Conservation (phyloP, 768 basidiomycete genomes). For the Daedalea quercina region DNA sequence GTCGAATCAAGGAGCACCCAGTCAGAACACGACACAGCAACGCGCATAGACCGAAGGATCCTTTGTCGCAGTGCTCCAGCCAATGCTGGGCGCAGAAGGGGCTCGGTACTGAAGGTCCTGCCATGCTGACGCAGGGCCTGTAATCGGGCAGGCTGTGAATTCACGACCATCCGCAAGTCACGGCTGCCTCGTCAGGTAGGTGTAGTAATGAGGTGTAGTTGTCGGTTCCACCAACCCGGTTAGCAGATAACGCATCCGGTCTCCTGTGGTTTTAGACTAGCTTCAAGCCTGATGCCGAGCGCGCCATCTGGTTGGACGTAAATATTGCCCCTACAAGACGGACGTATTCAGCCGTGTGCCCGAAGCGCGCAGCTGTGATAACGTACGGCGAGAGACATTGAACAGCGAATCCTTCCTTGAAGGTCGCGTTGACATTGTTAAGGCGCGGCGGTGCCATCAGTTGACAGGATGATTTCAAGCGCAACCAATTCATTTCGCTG, state of each 20-base stretch:
- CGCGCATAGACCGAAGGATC: too few species aligned
- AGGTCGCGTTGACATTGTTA: slow-evolving; percentile 29
- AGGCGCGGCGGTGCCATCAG: slow-evolving; percentile 17
- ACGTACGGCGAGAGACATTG: slow-evolving; percentile 48
- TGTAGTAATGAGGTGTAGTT: too few species aligned
- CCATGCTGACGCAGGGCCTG: too few species aligned
- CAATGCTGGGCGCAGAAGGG: too few species aligned
- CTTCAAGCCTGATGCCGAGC: slow-evolving; percentile 16
- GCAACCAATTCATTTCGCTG: slow-evolving; percentile 26
- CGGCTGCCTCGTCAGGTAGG: too few species aligned
- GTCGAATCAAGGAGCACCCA: too few species aligned
- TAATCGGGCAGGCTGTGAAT: too few species aligned
- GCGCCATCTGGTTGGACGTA: slow-evolving; percentile 17
- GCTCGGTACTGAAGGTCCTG: too few species aligned
- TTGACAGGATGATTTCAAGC: slow-evolving; percentile 30
- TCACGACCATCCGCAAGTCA: too few species aligned
- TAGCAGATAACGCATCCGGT: slow-evolving; percentile 20
- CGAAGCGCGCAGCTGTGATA: not conserved
- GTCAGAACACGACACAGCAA: too few species aligned
- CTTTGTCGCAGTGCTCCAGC: too few species aligned
- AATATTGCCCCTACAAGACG: slow-evolving; percentile 10
- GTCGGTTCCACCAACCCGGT: too few species aligned
- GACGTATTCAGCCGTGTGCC: not conserved
- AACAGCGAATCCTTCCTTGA: slow-evolving; percentile 36
- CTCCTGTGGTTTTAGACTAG: slow-evolving; percentile 14